These are phyloP conservation scores for Tagetes patula DNA, from an alignment of 129 eudicot genomes.

Conservation along the genomic window DNA sequence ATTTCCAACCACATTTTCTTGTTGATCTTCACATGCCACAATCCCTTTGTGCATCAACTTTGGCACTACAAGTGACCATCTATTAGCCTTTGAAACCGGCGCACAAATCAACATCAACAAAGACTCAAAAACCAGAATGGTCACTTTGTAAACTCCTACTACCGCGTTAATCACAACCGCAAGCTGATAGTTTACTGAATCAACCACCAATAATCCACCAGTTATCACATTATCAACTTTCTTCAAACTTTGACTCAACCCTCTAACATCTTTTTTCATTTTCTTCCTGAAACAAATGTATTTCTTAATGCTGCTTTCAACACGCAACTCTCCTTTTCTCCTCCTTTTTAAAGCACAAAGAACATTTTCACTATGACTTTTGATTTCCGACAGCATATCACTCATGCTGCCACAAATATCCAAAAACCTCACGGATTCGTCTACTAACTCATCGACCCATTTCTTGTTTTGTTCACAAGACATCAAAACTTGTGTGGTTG, in stretches of 20 bases:
- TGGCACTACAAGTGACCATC: conserved; percentile 36
- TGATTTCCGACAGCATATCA: conserved; percentile 36
- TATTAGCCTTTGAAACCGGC: conserved; percentile 32
- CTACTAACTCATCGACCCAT: conserved; percentile 36
- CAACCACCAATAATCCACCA: conserved; percentile 17
- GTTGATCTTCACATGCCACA: conserved; percentile 30
- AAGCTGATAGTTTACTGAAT: conserved; percentile 24
- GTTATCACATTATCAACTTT: conserved; percentile 33
- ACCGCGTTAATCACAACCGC: conserved; percentile 28
- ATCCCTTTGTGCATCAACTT: conserved; percentile 35
- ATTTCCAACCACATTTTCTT: conserved; percentile 22
- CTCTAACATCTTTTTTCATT: conserved; percentile 35
- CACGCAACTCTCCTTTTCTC: conserved; percentile 34
- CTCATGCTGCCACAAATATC: conserved; percentile 33
- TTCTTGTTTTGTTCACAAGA: conserved; percentile 28
- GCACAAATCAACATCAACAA: conserved; percentile 22
- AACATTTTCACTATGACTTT: conserved; percentile 38
- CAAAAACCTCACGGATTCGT: conserved; percentile 32
- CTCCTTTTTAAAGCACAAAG: conserved; percentile 42
- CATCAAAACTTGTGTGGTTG: conserved; percentile 33
- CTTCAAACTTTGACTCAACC: conserved; percentile 38
- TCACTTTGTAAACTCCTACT: conserved; percentile 35
- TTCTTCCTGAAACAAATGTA: conserved; percentile 47
- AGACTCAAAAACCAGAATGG: conserved; percentile 34
- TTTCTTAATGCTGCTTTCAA: conserved; percentile 22